Evolutionary conservation across 2,329 filamentous ascomycete genomes (phyloP).

Genomic region (Teratosphaeriaceae sp.): DNA sequence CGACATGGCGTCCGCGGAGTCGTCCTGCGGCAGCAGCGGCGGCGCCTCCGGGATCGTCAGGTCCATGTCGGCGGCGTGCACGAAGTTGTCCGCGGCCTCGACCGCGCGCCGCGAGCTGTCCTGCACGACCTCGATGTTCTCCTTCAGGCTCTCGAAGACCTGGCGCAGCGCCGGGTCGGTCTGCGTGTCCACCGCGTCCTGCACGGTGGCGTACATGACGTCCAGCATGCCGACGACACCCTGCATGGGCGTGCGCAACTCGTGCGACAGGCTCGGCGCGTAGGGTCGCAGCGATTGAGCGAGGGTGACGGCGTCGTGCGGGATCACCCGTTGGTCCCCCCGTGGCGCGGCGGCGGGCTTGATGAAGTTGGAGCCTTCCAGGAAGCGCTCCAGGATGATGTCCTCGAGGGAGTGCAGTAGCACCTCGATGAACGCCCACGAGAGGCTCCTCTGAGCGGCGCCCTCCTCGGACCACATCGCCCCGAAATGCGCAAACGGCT

Average conservation of each 20-base stretch:
- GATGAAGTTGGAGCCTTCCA: constrained; percentile 47
- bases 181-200: constrained; percentile 55
- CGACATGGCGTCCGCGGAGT: constrained; percentile 20
- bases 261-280: constrained; percentile 65
- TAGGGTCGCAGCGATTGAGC: constrained; percentile 64
- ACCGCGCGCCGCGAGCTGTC: constrained; percentile 66
- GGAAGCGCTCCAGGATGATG: constrained; percentile 52
- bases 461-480: constrained; percentile 63
- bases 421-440: constrained; percentile 63
- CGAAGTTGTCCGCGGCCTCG: constrained; percentile 68
- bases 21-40: constrained; percentile 25
- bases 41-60: constrained; percentile 64
- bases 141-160: constrained; percentile 57
- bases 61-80: constrained; percentile 68
- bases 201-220: constrained; percentile 66
- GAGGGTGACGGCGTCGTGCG: constrained; percentile 50
- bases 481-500: constrained; percentile 65
- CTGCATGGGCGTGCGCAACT: constrained; percentile 67
- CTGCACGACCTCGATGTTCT: constrained; percentile 66
- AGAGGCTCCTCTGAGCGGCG: constrained; percentile 47
- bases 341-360: constrained; percentile 20
- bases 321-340: constrained; percentile 41
- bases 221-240: constrained; percentile 70
- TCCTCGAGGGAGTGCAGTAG: constrained; percentile 63
- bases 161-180: constrained; percentile 44